Evolutionary conservation across 2,329 filamentous ascomycete species (phyloP), one percentile per base, ranked within the genome.

Genomic region (Myriosclerotinia scirpicola): DNA sequence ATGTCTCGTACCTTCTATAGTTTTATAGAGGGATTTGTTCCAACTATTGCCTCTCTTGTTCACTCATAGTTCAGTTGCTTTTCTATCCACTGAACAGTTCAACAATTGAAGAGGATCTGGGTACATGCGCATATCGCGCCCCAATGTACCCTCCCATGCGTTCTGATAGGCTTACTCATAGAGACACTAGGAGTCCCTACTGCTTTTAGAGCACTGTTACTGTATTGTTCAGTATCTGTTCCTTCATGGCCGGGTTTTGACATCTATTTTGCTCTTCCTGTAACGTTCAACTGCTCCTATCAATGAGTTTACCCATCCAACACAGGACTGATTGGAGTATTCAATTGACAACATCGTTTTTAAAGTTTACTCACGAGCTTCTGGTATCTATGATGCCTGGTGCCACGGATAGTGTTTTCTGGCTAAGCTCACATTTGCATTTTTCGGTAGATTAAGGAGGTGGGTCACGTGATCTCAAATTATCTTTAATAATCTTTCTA

Each of bases 391-490:
- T 36, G 22, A 17, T 4, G 26, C 26, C 26, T 26, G 26, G 26
- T 26, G 4, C 0, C 26, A 12, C 5, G 17, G 6, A 59, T 15
- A 36, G 7, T 6, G 2, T 22, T 48, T 3, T 34, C 30, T n/a
- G 5, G 20, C 2, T 15, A 36, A 34, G n/a, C 15, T 17, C 14
- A 40, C 9, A 38, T 26, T 50, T 50, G 9, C n/a, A 50, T 26
- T 50, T 38, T 38, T 50, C 34, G 44, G 30, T 61, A 20, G 34
- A 61, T 22, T 50, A n/a, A 61, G n/a, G 58, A n/a, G 34, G n/a
- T 0, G 7, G 0, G 3, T 40, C 44, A 61, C 44, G 58, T 61
- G 58, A 9, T 7, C 38, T 8, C 3, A 2, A 14, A 26, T 1
- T n/a, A 12, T 50, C 12, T 5, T 50, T 2, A 4, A 20, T 14